phyloP scores from a whole-genome alignment of 768 basidiomycete genomes.

The Lactarius trivialis region DNA sequence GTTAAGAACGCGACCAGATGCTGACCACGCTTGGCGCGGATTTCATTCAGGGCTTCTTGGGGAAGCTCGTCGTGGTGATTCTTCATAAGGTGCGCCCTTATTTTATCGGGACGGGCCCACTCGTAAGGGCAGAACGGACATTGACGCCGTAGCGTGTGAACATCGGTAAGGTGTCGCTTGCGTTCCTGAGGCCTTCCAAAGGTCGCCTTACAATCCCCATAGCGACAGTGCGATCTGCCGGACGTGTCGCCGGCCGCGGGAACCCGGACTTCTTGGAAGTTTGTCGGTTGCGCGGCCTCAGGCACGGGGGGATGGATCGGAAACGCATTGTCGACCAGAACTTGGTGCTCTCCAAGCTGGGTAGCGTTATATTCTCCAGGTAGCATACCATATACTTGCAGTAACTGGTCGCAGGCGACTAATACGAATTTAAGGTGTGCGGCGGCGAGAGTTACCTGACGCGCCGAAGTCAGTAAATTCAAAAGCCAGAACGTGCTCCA shows the following conservation, averaged over 20 bases:
- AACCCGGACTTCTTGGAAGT: neutral
- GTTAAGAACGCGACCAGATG: neutral
- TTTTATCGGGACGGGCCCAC: neutral
- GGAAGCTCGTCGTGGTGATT: neutral
- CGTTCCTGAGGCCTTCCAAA: neutral
- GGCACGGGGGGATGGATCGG: neutral
- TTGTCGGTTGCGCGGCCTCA: neutral
- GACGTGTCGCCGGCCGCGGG: neutral
- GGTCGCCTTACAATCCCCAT: neutral
- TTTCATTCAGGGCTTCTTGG: neutral
- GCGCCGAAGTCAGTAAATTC: neutral
- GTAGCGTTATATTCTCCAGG: neutral
- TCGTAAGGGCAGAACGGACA: neutral
- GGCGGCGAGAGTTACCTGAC: neutral
- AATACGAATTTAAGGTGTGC: neutral
- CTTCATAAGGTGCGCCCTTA: neutral
- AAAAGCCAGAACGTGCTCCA: neutral
- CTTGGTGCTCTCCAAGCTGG: neutral
- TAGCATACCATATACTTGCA: neutral
- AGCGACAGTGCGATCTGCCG: neutral
- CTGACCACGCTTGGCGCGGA: neutral
- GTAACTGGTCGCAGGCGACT: neutral
- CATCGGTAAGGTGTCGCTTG: neutral
- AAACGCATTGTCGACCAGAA: neutral
- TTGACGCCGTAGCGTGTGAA: neutral